Conservation (phyloP, 306 rosid species). For the Quercus dentata region DNA sequence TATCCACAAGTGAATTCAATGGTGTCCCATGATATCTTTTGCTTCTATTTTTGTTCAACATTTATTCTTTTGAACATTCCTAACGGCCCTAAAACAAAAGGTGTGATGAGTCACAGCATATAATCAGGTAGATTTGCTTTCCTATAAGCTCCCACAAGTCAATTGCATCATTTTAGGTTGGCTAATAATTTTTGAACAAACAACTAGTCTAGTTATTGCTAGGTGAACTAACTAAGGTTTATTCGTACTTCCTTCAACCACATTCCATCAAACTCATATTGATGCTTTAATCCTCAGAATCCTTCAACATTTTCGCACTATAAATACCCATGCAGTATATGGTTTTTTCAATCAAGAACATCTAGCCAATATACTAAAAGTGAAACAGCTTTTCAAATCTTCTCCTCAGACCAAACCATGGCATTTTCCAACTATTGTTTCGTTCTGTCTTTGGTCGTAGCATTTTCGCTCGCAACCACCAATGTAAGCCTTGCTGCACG, state of each 20-base stretch:
- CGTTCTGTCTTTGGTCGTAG: neutral
- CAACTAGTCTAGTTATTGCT: neutral
- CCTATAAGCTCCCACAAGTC: neutral
- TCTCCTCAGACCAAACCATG: neutral
- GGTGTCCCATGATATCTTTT: too few species aligned
- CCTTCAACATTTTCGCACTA: neutral
- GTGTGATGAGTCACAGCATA: too few species aligned
- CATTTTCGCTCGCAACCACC: slow-evolving; percentile 19
- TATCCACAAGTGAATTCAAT: too few species aligned
- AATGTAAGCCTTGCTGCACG: slow-evolving; percentile 23
- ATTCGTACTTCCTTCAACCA: slow-evolving; percentile 2
- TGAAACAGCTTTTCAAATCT: neutral
- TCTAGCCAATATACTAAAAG: neutral
- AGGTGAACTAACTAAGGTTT: slow-evolving; percentile 7
- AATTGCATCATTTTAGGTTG: neutral
- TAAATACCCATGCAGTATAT: neutral
- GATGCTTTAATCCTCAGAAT: neutral
- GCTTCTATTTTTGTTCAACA: too few species aligned
- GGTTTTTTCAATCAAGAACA: neutral
- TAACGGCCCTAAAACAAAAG: too few species aligned
- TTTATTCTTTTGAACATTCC: too few species aligned
- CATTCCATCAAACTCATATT: slow-evolving; percentile 10
- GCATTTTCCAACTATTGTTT: neutral
- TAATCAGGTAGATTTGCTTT: too few species aligned
- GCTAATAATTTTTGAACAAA: neutral